Base-by-base conservation (phyloP, 1,139 yeast species). In the Scheffersomyces quercinus region DNA sequence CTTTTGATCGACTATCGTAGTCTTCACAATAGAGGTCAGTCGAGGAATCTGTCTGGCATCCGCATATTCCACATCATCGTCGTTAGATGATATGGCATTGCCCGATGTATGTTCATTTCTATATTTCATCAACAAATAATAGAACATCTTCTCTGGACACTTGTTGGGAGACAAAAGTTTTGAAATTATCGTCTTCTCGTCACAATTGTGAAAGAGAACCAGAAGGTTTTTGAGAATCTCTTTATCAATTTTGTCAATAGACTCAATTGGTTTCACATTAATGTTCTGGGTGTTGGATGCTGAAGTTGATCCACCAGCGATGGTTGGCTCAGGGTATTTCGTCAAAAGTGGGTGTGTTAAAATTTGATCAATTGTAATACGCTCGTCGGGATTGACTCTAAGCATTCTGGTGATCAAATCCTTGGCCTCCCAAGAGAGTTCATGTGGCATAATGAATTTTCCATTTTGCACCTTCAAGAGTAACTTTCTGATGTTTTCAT, bases 381-480 rank as follows among this genome's bases (percentile, higher is more conserved):
- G 79, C 38, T 82, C 79, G 9, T 64, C 67, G 8, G 99, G 99
- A 52, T 89, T 79, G 2, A 89, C 91, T 39, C 81, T 81, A 43
- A 93, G 74, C 89, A 93, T 93, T 54, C 78, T 78, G 49, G 86
- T 73, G 43, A 93, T 90, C 51, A 93, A 76, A 64, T 93, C 97
- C 54, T 82, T 82, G 4, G 99, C 98, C 54, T 91, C 97, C 45
- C 73, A 58, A 3, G 95, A 84, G 41, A 95, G 68, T 45, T 85
- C 83, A 32, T 77, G 76, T 13, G 97, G 97, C 87, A 93, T 89
- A 42, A 78, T 75, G 61, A 83, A 93, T 56, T 81, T 79, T 28
- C 99, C 99, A 46, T 83, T 82, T 68, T 93, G 97, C 29, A 93
- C 99, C 63, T 93, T 93, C 54, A 89, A 71, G 37, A 95, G 73